Conservation (phyloP, 2,329 filamentous ascomycete species). For the Elsinoe batatas region DNA sequence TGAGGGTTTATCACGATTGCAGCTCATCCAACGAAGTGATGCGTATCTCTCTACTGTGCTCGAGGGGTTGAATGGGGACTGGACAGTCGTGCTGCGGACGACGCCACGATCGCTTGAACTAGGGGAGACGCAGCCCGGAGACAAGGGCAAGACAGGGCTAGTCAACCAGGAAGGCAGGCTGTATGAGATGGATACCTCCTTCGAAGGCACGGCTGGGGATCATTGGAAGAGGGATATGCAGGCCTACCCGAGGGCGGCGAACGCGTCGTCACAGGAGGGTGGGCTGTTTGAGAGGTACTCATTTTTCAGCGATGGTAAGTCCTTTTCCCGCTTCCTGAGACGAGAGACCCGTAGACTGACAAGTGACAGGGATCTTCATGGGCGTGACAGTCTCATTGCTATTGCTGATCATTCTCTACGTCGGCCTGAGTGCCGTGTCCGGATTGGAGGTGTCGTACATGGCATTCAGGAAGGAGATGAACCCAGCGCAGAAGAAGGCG, state of each 20-base stretch:
- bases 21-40: not conserved
- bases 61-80: not conserved
- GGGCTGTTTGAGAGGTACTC: conserved; percentile 86
- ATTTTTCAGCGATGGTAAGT: conserved; percentile 77
- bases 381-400: conserved; percentile 60
- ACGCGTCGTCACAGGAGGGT: conserved; percentile 31
- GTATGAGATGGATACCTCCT: conserved; percentile 52
- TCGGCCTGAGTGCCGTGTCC: conserved; percentile 64
- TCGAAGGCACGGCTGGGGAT: conserved; percentile 50
- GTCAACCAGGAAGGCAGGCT: conserved; percentile 19
- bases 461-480: conserved; percentile 94
- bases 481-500: conserved; percentile 80
- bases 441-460: conserved; percentile 86
- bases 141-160: not conserved
- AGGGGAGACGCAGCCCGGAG: not conserved
- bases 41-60: conserved; percentile 25
- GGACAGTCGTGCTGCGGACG: not conserved
- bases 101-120: conserved; percentile 40
- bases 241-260: conserved; percentile 29
- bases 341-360: not conserved
- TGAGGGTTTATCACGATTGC: not conserved
- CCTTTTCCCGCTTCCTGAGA: not conserved
- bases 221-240: conserved; percentile 54
- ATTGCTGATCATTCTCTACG: conserved; percentile 65
- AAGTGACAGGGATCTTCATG: conserved; percentile 70